Evolutionary conservation across 164 flowering plant species (phyloP).

Genomic region (Vitis rotundifolia): DNA sequence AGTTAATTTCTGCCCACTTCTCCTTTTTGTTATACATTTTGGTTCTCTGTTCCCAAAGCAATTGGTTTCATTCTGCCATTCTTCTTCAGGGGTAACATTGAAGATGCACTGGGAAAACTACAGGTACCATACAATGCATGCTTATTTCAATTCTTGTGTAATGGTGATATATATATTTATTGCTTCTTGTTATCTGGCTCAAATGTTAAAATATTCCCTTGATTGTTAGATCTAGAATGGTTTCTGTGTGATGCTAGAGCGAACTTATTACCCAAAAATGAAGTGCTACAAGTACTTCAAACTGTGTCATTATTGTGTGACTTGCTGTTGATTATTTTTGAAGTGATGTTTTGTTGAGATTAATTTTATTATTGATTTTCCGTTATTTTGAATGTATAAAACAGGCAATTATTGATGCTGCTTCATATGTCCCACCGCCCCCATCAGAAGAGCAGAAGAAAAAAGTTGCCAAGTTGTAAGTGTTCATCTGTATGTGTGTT

Average conservation of each 20-base stretch:
- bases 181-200: neutral
- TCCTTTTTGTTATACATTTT: constrained; percentile 12
- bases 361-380: neutral
- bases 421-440: constrained; percentile 96
- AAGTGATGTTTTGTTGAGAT: too few species aligned
- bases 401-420: constrained; percentile 95
- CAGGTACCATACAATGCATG: constrained; percentile 52
- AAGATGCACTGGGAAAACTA: constrained; percentile 84
- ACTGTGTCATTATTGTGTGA: neutral
- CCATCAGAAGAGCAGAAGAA: constrained; percentile 94
- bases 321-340: neutral
- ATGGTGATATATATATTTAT: neutral
- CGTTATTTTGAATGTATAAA: constrained; percentile 3
- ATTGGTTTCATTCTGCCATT: constrained; percentile 19
- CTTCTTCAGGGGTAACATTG: constrained; percentile 86
- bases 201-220: neutral
- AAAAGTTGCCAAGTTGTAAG: constrained; percentile 81
- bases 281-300: neutral
- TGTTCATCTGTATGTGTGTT: constrained; percentile 4
- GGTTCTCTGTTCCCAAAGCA: constrained; percentile 11
- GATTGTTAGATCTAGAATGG: neutral
- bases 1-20: constrained; percentile 43
- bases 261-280: neutral
- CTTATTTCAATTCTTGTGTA: neutral
- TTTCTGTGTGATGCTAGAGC: neutral